These are phyloP conservation scores for Pythium grandisporangium DNA, from an alignment of 352 stramenopile species.

Conservation along the genomic window DNA sequence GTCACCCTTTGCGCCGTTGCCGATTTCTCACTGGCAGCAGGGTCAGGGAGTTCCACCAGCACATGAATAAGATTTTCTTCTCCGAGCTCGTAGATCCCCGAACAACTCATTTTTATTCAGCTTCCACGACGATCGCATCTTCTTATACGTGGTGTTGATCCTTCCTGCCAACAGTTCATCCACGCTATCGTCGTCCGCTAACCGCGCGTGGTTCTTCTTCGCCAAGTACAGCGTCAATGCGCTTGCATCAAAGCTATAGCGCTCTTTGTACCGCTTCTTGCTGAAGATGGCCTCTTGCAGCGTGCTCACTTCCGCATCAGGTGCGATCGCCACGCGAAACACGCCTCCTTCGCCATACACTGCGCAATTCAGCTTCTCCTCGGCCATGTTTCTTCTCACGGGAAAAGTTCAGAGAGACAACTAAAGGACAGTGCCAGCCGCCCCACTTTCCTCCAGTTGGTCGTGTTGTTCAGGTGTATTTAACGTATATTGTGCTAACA, in stretches of 20 bases:
- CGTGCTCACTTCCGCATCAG: conserved; percentile 1
- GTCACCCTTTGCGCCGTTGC: conserved; percentile 3
- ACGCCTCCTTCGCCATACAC: conserved; percentile 9
- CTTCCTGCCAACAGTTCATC: conserved; percentile 8
- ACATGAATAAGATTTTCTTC: no score
- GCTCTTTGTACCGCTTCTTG: neutral
- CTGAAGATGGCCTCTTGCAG: conserved; percentile 4
- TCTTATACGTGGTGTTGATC: conserved; percentile 7
- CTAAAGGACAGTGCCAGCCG: no score
- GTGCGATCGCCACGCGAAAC: conserved; percentile 3
- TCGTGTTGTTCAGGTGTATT: no score
- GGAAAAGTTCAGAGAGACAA: no score
- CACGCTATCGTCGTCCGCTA: conserved; percentile 8
- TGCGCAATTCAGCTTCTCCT: neutral
- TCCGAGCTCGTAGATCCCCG: conserved; percentile 6
- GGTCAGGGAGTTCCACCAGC: conserved; percentile 4
- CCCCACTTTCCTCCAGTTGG: no score
- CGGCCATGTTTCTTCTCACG: no score
- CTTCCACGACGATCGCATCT: conserved; percentile 7
- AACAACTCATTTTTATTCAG: conserved; percentile 8
- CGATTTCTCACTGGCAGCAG: neutral
- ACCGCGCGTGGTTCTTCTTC: conserved; percentile 5
- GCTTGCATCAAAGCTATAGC: conserved; percentile 1
- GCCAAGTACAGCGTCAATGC: conserved; percentile 7
- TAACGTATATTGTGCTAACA: no score